Conservation (phyloP, 768 basidiomycete genomes). For the Russula foetens region DNA sequence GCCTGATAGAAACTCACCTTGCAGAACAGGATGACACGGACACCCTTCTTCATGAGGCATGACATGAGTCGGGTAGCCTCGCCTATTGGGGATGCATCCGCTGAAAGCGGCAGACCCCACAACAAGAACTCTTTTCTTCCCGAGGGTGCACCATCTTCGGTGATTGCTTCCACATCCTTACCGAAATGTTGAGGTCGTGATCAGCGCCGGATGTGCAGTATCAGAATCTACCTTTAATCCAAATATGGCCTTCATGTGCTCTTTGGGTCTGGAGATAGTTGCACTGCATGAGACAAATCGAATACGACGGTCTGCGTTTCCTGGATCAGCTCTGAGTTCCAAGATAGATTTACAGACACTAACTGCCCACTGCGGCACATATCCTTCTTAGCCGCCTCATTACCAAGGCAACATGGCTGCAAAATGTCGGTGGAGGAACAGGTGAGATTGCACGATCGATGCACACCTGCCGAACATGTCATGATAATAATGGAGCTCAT, state of each 20-base stretch:
- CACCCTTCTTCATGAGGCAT: slow-evolving; percentile 73
- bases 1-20: slow-evolving; percentile 38
- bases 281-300: slow-evolving; percentile 84
- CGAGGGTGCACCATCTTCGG: slow-evolving; percentile 75
- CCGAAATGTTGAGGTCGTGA: background rate
- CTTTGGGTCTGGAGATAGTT: slow-evolving; percentile 67
- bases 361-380: slow-evolving; percentile 71
- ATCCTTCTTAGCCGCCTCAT: slow-evolving; percentile 69
- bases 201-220: background rate
- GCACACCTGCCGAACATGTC: slow-evolving; percentile 69
- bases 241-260: slow-evolving; percentile 73
- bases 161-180: slow-evolving; percentile 56
- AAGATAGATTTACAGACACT: background rate
- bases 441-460: background rate
- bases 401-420: slow-evolving; percentile 74
- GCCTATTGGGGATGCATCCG: slow-evolving; percentile 48
- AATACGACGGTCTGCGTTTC: slow-evolving; percentile 39
- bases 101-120: slow-evolving; percentile 61
- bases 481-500: slow-evolving; percentile 84
- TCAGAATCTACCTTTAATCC: slow-evolving; percentile 39
- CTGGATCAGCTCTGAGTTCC: background rate
- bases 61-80: slow-evolving; percentile 70
- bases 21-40: slow-evolving; percentile 84
- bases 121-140: slow-evolving; percentile 74
- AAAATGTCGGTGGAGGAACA: background rate